Evolutionary conservation across 2,329 filamentous ascomycete species (phyloP), one percentile per base, ranked within the genome.

Genomic region (Cadophora luteo-olivacea): DNA sequence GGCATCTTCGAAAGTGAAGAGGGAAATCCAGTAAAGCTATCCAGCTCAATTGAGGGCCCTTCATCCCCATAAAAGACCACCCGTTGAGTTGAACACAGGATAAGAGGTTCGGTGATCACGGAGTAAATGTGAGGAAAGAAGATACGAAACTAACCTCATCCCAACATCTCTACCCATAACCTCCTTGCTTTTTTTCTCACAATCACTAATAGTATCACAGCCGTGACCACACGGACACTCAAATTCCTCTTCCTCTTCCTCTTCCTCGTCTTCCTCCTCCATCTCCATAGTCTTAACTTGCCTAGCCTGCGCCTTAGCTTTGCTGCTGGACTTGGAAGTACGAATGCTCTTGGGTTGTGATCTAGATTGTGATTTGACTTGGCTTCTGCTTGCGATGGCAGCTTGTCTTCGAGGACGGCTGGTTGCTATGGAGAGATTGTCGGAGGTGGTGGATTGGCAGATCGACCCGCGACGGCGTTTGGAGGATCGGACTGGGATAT

Each of bases 121-220:
- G 36, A 14, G 36, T 38, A 22, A 36, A 36, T 4, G 8, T 38
- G 36, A 14, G 16, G 19, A 58, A 45, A 19, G 32, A 45, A 25
- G 8, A 55, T 2, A 19, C 12, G 6, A 19, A 16, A 45, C 41
- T 41, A 32, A 66, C 57, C 49, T 66, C 48, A 45, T 61, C 24
- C 60, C 64, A 14, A 61, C 64, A 33, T 66, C 64, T 2, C 58
- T 52, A 36, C 14, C 7, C 16, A 14, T 22, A n/a, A 7, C 11
- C 48, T 61, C 60, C 52, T 51, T 61, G 33, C 55, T 29, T 32
- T 4, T 22, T 16, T 22, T 25, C 58, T 61, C 64, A 52, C 48
- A 38, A 61, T 45, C 14, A 11, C 36, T 9, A 4, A n/a, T 48
- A 14, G 16, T 55, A 16, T 45, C 41, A 14, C 45, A 51, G 14